Conservation (phyloP, 306 rosid species). For the Potentilla sterilis region DNA sequence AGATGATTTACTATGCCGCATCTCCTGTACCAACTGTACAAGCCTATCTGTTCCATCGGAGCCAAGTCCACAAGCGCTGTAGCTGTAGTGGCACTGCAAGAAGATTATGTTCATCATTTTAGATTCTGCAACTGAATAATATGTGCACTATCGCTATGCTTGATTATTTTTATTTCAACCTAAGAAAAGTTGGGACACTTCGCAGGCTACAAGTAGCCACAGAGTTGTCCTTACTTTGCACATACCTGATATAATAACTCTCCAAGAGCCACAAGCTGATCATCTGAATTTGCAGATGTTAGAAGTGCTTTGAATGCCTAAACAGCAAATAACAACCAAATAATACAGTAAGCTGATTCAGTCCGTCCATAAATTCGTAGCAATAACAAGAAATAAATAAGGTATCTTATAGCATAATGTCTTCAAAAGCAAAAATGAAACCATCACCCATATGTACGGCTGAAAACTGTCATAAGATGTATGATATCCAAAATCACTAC, state of each 20-base stretch:
- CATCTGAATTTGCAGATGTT: conserved; percentile 60
- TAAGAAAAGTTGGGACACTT: neutral
- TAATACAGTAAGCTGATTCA: conserved; percentile 3
- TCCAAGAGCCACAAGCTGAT: conserved; percentile 85
- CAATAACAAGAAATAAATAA: neutral
- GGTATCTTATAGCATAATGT: neutral
- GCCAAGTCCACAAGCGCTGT: conserved; percentile 83
- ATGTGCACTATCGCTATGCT: neutral
- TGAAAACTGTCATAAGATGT: neutral
- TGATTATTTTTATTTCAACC: neutral
- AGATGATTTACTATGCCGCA: conserved; percentile 60
- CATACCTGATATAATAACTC: conserved; percentile 89
- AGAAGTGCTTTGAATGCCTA: conserved; percentile 90
- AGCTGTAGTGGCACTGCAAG: conserved; percentile 89
- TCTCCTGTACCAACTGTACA: conserved; percentile 74
- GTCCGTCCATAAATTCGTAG: neutral
- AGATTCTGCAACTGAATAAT: neutral
- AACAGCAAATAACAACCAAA: conserved; percentile 14
- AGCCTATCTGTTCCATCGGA: conserved; percentile 92
- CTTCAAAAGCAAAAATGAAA: neutral
- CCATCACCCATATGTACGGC: neutral
- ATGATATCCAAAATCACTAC: conserved; percentile 6
- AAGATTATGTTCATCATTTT: conserved; percentile 3
- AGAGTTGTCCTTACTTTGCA: neutral
- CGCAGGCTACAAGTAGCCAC: neutral